A percentile compares a stretch with the other conserved stretches of the same genome.
Conservation (phyloP, 2,329 filamentous ascomycete species). For the Verticillium nonalfalfae region DNA sequence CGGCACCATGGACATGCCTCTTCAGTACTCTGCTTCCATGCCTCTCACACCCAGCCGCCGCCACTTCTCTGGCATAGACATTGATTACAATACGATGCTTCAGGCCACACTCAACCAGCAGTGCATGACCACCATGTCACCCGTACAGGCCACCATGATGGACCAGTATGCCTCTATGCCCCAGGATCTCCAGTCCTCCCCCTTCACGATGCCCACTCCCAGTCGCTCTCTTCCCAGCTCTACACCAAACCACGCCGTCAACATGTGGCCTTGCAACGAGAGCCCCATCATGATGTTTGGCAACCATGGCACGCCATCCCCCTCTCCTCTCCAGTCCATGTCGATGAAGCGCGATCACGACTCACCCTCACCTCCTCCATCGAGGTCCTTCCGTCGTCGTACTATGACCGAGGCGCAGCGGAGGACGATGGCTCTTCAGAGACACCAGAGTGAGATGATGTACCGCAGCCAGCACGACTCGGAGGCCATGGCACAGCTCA, state of each 20-base stretch:
- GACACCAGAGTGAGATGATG: conserved; percentile 22
- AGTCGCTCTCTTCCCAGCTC: conserved; percentile 24
- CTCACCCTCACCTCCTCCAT: conserved; percentile 18
- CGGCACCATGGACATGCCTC: background rate
- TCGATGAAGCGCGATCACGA: conserved; percentile 15
- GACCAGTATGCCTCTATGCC: conserved; percentile 6
- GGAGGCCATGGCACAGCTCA: conserved; percentile 10
- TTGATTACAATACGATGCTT: conserved; percentile 31
- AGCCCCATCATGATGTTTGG: conserved; percentile 33
- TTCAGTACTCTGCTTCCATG: conserved; percentile 1
- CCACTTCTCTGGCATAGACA: conserved; percentile 16
- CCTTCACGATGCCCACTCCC: conserved; percentile 12
- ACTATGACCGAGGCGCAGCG: conserved; percentile 35
- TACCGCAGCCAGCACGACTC: conserved; percentile 11
- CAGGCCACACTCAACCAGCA: conserved; percentile 16
- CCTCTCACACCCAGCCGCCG: conserved; percentile 9
- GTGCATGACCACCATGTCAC: conserved; percentile 10
- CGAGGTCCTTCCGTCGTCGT: conserved; percentile 25
- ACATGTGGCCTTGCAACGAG: conserved; percentile 31
- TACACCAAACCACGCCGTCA: conserved; percentile 27
- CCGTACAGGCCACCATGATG: background rate
- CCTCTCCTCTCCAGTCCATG: conserved; percentile 21
- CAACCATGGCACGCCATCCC: conserved; percentile 18
- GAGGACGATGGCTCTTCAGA: conserved; percentile 36
- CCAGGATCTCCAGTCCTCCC: conserved; percentile 12